Percentiles rank a stretch among this genome's conserved stretches.
These are phyloP conservation scores for Botrytis fabae DNA, from an alignment of 2,329 filamentous ascomycete genomes.

Conservation along the genomic window DNA sequence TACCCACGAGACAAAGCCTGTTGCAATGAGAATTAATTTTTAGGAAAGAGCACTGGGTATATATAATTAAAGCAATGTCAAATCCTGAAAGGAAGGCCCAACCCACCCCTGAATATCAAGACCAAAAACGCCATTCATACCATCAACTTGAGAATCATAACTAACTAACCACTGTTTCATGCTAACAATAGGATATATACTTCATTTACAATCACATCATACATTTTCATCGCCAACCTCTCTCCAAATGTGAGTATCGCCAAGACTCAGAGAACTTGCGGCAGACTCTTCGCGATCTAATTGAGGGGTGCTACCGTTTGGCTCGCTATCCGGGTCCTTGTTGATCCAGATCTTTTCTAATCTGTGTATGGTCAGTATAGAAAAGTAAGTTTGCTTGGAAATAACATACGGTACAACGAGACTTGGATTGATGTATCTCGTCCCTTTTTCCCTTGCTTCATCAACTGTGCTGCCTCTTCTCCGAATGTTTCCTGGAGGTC, in stretches of 20 bases:
- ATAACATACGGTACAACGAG: constrained; percentile 62
- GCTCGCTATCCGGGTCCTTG: constrained; percentile 27
- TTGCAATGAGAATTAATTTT: background rate
- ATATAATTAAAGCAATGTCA: constrained; percentile 13
- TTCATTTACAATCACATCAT: constrained; percentile 27
- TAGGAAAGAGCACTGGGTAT: constrained; percentile 22
- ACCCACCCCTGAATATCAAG: constrained; percentile 1
- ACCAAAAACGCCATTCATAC: constrained; percentile 23
- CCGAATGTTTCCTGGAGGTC: constrained; percentile 33
- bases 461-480: constrained; percentile 61
- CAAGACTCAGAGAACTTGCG: constrained; percentile 49
- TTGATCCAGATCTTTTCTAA: constrained; percentile 70
- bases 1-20: background rate
- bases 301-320: constrained; percentile 27
- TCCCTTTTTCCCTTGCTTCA: constrained; percentile 68
- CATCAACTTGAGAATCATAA: background rate
- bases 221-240: constrained; percentile 42
- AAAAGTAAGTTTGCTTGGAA: background rate
- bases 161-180: background rate
- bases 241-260: constrained; percentile 54
- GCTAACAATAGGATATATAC: background rate
- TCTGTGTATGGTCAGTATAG: constrained; percentile 43
- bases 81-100: constrained; percentile 25
- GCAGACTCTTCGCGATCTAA: constrained; percentile 42
- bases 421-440: constrained; percentile 75